phyloP scores from a whole-genome alignment of 805 yeast species.

The Teunomyces aglyptinius region DNA sequence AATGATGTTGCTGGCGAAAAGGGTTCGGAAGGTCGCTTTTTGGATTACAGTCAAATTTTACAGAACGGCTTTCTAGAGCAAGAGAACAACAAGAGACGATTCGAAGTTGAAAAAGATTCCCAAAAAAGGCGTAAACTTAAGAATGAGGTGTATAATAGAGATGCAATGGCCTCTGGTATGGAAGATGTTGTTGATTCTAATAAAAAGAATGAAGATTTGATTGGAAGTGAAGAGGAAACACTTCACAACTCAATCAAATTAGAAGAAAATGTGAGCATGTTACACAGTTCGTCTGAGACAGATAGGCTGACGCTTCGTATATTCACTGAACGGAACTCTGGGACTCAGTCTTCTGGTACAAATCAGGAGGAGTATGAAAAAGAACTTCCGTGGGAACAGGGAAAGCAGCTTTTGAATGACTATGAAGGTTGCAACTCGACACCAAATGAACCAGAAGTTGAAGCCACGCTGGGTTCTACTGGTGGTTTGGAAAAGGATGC shows the following conservation, averaged over 20 bases:
- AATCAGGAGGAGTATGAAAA: not conserved
- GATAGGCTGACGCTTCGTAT: not conserved
- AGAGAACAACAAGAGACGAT: not conserved
- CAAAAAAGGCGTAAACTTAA: not conserved
- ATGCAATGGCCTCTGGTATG: not conserved
- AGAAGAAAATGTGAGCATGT: not conserved
- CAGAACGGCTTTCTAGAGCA: constrained; percentile 7
- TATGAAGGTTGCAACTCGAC: not conserved
- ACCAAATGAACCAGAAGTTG: not conserved
- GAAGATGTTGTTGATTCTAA: not conserved
- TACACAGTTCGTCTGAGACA: not conserved
- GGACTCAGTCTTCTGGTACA: not conserved
- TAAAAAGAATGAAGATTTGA: not conserved
- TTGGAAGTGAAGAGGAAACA: not conserved
- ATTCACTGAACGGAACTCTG: not conserved
- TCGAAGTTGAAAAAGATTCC: not conserved
- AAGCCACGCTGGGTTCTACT: not conserved
- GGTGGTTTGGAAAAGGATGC: not conserved
- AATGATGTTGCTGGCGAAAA: not conserved
- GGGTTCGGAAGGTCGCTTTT: not conserved
- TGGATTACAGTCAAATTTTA: constrained; percentile 8
- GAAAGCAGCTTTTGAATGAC: not conserved
- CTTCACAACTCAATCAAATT: not conserved
- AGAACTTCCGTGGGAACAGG: not conserved
- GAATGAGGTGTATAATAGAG: not conserved